These are phyloP conservation scores for Aspergillus caelatus DNA, from an alignment of 2,329 filamentous ascomycete species.

Conservation along the genomic window DNA sequence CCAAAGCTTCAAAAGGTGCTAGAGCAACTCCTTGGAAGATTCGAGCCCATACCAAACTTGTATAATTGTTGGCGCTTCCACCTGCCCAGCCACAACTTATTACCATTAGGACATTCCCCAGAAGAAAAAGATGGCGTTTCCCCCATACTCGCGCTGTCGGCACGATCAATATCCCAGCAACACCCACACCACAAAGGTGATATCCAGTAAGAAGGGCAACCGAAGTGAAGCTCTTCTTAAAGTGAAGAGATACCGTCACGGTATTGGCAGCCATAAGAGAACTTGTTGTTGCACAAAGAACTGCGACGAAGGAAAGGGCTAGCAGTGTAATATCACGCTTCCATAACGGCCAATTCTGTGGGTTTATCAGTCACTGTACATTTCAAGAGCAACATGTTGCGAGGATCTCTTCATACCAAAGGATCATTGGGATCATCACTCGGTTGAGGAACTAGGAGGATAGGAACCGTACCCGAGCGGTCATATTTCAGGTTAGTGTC, in stretches of 20 bases:
- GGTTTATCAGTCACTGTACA: background rate
- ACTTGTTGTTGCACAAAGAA: conserved; percentile 82
- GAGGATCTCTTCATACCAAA: conserved; percentile 53
- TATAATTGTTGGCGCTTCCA: conserved; percentile 67
- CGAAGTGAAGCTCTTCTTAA: conserved; percentile 68
- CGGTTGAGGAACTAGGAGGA: conserved; percentile 87
- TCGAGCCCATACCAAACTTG: conserved; percentile 73
- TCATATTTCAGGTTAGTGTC: conserved; percentile 70
- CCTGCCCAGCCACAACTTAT: conserved; percentile 78
- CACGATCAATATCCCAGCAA: conserved; percentile 82
- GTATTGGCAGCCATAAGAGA: conserved; percentile 89
- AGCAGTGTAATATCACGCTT: conserved; percentile 78
- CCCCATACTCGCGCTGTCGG: conserved; percentile 89
- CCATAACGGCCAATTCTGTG: conserved; percentile 82
- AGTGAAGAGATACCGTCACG: conserved; percentile 71
- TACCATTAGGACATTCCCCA: conserved; percentile 75
- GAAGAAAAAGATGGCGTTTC: conserved; percentile 82
- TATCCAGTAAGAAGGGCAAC: conserved; percentile 85
- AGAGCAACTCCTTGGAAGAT: conserved; percentile 84
- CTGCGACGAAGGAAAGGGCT: conserved; percentile 75
- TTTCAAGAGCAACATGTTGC: background rate
- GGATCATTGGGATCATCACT: conserved; percentile 91
- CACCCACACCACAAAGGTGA: conserved; percentile 79
- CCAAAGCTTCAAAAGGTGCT: conserved; percentile 85
- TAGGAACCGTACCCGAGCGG: conserved; percentile 64